These are phyloP conservation scores for Apiotrichum sp. DNA, from an alignment of 1,284 basidiomycete genomes.

Conservation along the genomic window DNA sequence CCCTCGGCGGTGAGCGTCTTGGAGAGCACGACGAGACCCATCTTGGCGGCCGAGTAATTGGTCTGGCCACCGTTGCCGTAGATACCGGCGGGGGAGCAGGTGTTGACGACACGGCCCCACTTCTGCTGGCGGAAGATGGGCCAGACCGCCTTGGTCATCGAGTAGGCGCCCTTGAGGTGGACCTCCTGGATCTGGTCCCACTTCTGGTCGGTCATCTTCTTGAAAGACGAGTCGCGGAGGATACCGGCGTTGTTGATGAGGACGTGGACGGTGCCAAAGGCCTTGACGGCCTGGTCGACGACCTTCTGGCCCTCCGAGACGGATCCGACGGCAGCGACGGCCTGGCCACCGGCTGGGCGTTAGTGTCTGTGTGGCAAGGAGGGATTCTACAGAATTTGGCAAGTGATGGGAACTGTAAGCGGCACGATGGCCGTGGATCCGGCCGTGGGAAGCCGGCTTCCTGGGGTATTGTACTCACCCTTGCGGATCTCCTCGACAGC, in stretches of 20 bases:
- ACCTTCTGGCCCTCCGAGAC: slow-evolving; percentile 83
- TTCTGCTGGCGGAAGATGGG: slow-evolving; percentile 91
- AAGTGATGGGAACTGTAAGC: too few relatives aligned
- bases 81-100: slow-evolving; percentile 57
- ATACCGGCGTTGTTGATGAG: slow-evolving; percentile 98
- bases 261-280: slow-evolving; percentile 75
- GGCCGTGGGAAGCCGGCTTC: too few relatives aligned
- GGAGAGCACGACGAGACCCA: slow-evolving; percentile 83
- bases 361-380: neutral
- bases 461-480: slow-evolving; percentile 51
- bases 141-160: slow-evolving; percentile 97
- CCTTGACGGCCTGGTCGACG: slow-evolving; percentile 74
- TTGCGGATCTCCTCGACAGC: slow-evolving; percentile 85
- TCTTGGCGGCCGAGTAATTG: slow-evolving; percentile 60
- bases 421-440: too few relatives aligned
- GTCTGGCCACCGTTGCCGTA: slow-evolving; percentile 93
- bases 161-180: slow-evolving; percentile 89
- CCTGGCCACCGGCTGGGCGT: slow-evolving; percentile 70
- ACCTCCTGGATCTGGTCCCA: slow-evolving; percentile 83
- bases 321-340: slow-evolving; percentile 78
- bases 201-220: slow-evolving; percentile 82
- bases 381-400: too few relatives aligned
- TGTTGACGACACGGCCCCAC: slow-evolving; percentile 87
- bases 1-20: slow-evolving; percentile 89
- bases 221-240: slow-evolving; percentile 65